A percentile compares a stretch with the other conserved stretches of the same genome.
These are phyloP conservation scores for Rhizopogon rudus DNA, from an alignment of 768 basidiomycete species.

Conservation along the genomic window DNA sequence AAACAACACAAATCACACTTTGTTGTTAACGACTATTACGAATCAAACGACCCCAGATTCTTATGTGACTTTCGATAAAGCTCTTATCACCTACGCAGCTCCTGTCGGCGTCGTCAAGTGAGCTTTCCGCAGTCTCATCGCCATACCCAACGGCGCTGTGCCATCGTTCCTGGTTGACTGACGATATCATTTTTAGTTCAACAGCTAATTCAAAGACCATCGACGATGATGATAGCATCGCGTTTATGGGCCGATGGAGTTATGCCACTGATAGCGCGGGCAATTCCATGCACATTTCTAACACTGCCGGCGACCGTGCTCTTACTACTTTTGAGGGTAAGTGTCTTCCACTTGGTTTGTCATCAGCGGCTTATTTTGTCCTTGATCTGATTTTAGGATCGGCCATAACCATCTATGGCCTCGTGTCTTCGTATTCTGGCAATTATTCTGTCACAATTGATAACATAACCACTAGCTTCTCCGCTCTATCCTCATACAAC, in stretches of 20 bases:
- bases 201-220: conserved; percentile 33
- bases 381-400: conserved; percentile 40
- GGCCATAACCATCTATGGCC: conserved; percentile 55
- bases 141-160: neutral
- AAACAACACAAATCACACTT: conserved; percentile 42
- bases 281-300: conserved; percentile 26
- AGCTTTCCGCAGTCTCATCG: conserved; percentile 9
- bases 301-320: conserved; percentile 41
- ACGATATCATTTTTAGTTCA: conserved; percentile 25
- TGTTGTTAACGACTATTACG: conserved; percentile 48
- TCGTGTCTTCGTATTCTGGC: conserved; percentile 53
- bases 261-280: conserved; percentile 28
- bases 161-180: conserved; percentile 8
- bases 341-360: conserved; percentile 12
- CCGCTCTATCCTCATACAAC: conserved; percentile 49
- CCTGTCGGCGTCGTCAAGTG: conserved; percentile 31
- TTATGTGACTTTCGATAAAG: conserved; percentile 53
- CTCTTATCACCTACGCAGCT: conserved; percentile 39
- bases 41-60: conserved; percentile 26
- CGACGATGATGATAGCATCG: conserved; percentile 37
- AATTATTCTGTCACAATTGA: conserved; percentile 56
- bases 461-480: conserved; percentile 41
- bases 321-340: conserved; percentile 42
- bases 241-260: conserved; percentile 55
- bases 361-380: neutral